These are phyloP conservation scores for Coemansia sp. DNA, from an alignment of 192 early-diverging fungal genomes.

Conservation along the genomic window DNA sequence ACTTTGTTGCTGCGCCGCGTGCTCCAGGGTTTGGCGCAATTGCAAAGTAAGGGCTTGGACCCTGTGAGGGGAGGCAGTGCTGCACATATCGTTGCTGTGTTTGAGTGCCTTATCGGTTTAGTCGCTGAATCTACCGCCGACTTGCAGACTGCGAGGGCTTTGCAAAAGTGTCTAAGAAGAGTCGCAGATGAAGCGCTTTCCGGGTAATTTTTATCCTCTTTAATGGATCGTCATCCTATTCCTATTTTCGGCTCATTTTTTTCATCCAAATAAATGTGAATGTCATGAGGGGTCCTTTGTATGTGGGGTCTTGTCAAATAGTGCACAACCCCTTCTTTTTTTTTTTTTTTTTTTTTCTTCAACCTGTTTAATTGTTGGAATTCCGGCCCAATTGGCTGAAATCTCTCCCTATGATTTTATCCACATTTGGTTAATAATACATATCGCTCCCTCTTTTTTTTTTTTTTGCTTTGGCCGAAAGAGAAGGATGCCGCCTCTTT, in stretches of 20 bases:
- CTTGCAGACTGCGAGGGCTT: conserved; percentile 2
- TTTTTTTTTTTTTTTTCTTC: conserved; percentile 13
- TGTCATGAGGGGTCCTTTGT: too few relatives aligned
- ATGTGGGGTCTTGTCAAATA: background rate
- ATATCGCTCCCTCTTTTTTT: background rate
- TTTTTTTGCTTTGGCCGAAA: background rate
- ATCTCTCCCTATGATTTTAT: background rate
- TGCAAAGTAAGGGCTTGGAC: conserved; percentile 23
- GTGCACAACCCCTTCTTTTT: conserved; percentile 3
- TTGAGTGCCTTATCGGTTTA: conserved; percentile 29
- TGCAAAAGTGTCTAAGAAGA: conserved; percentile 36
- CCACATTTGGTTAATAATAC: background rate
- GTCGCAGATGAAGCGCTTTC: conserved; percentile 23
- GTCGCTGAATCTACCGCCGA: conserved; percentile 16
- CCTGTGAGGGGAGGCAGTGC: conserved; percentile 8
- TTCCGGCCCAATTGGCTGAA: too few relatives aligned
- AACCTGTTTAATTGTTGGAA: background rate
- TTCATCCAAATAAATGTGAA: background rate
- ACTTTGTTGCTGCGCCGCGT: conserved; percentile 30
- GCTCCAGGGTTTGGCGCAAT: conserved; percentile 28
- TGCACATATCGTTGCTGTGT: conserved; percentile 38
- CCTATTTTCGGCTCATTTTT: conserved; percentile 1
- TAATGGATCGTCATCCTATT: too few relatives aligned
- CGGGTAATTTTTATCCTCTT: conserved; percentile 19
- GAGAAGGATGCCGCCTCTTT: background rate